Conservation (phyloP, 768 basidiomycete genomes). For the Rhodosporidiobolus odoratus region DNA sequence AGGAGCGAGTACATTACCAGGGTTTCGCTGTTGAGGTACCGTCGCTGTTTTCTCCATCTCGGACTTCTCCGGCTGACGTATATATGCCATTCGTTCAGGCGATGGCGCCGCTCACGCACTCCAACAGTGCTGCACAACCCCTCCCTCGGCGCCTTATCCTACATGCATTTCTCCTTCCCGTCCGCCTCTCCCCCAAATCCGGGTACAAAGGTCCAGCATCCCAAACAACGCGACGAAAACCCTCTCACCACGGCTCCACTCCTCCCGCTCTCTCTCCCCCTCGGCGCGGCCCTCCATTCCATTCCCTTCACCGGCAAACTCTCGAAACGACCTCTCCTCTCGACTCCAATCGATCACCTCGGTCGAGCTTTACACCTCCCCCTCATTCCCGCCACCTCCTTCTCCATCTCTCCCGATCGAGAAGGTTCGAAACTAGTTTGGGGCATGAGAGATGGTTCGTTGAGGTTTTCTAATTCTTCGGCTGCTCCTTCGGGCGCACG, state of each 20-base stretch:
- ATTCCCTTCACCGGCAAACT: conserved; percentile 30
- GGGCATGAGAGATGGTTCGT: conserved; percentile 30
- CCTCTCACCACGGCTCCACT: neutral
- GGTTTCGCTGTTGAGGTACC: conserved; percentile 14
- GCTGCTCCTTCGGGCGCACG: neutral
- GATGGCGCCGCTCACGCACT: conserved; percentile 25
- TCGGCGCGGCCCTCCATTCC: conserved; percentile 22
- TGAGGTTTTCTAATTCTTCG: conserved; percentile 16
- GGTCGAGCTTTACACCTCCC: conserved; percentile 17
- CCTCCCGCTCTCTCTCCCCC: conserved; percentile 26
- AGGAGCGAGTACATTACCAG: conserved; percentile 29
- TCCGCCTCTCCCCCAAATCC: neutral
- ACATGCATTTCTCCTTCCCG: conserved; percentile 14
- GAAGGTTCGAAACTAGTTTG: conserved; percentile 20
- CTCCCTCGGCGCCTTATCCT: conserved; percentile 22
- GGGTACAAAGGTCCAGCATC: too few relatives aligned
- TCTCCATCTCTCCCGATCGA: conserved; percentile 11
- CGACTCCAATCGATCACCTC: conserved; percentile 29
- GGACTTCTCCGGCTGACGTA: neutral
- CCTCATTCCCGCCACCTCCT: neutral
- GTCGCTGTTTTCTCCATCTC: neutral
- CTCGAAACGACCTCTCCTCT: conserved; percentile 11
- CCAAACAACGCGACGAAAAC: neutral
- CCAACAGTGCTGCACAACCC: conserved; percentile 15
- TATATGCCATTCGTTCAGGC: neutral